Conservation (phyloP, 2,329 filamentous ascomycete species). For the Sarocladiaceae sp. region DNA sequence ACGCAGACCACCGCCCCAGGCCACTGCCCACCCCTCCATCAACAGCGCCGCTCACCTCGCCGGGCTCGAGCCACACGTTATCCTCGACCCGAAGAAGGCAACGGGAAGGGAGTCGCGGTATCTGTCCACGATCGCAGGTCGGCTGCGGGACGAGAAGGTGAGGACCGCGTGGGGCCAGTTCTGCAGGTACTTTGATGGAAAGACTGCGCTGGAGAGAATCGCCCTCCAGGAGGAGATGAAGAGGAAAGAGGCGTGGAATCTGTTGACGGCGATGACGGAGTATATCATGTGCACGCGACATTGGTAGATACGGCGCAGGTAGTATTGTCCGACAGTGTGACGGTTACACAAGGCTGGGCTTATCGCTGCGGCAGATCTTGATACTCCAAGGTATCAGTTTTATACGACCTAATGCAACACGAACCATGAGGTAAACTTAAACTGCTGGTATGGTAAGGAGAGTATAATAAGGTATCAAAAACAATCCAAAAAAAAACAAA, state of each 20-base stretch:
- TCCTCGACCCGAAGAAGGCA: slow-evolving; percentile 72
- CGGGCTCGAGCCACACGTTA: slow-evolving; percentile 56
- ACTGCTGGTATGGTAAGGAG: slow-evolving; percentile 16
- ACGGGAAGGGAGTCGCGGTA: slow-evolving; percentile 73
- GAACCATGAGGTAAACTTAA: no score
- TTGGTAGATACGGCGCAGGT: no score
- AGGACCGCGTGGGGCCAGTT: slow-evolving; percentile 66
- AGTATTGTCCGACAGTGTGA: no score
- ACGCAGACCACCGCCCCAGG: slow-evolving; percentile 40
- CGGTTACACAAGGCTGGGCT: no score
- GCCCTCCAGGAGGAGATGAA: slow-evolving; percentile 80
- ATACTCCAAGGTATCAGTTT: no score
- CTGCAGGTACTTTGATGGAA: slow-evolving; percentile 82
- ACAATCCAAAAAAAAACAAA: slow-evolving; percentile 14
- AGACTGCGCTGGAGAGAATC: slow-evolving; percentile 78
- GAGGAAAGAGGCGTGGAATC: slow-evolving; percentile 69
- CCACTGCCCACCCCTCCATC: slow-evolving; percentile 48
- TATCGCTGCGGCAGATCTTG: no score
- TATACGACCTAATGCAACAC: no score
- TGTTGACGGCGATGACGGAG: slow-evolving; percentile 60
- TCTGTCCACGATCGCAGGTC: slow-evolving; percentile 50
- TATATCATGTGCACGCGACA: slow-evolving; percentile 62
- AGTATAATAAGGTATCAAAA: slow-evolving; percentile 11
- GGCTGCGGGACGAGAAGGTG: slow-evolving; percentile 50
- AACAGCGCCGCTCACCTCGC: slow-evolving; percentile 53